Evolutionary conservation across 768 basidiomycete genomes (phyloP), one percentile per base, ranked within the genome.

Genomic region (Nevesoporus exiguus): DNA sequence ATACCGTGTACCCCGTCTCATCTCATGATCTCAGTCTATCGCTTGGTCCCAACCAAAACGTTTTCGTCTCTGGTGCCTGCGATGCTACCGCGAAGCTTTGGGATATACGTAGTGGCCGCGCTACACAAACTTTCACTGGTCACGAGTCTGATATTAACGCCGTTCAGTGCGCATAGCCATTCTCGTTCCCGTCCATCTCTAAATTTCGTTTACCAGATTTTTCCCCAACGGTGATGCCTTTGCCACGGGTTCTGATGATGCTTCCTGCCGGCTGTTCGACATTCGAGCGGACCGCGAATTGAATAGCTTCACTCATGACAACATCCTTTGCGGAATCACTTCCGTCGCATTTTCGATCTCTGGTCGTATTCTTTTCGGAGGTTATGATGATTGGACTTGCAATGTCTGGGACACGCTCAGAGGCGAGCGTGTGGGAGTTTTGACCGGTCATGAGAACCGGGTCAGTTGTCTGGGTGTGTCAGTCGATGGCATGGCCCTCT

Each of bases 201-300:
- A 49, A 64, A 34, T 37, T 37, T 15, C 51, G 9, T 61, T 40
- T 48, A 52, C 55, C 57, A 98, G 95, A 68, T 99, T 98, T 76
- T 99, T 98, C 91, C 96, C 96, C 36, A 98, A 98, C 65, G 96
- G 96, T 57, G 95, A 99, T 71, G 96, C 97, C 0, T 98, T 99
- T 72, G 96, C 95, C 22, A 98, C 96, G 19, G 96, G 96, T 31
- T 99, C 96, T 17, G 96, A 99, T 67, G 96, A 99, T 73, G 97
- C 96, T 11, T 98, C 97, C 43, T 98, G 96, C 77, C 90, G 97
- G 47, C 74, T 99, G 41, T 99, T 98, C 71, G 96, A 99, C 72
- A 93, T 99, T 60, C 88, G 96, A 51, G 96, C 96, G 43, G 96
- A 99, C 71, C 86, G 96, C 51, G 96, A 99, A 74, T 74, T 99